Evolutionary conservation across 805 yeast genomes (phyloP).

Genomic region (Pichia sporocuriosa): DNA sequence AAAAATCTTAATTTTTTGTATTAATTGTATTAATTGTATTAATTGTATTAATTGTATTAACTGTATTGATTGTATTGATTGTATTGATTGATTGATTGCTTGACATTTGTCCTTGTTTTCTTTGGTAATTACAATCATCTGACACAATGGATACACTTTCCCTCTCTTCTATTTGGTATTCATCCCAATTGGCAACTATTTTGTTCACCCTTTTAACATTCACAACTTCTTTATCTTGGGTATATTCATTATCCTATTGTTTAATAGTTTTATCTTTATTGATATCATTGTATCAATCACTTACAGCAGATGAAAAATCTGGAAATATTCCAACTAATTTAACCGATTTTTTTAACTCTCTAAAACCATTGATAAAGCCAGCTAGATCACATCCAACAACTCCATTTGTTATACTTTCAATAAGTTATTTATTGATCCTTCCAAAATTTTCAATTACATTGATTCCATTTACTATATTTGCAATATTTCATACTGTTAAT

Average conservation of each 20-base stretch:
- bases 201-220: slow-evolving; percentile 30
- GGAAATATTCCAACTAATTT: slow-evolving; percentile 18
- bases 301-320: slow-evolving; percentile 27
- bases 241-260: slow-evolving; percentile 55
- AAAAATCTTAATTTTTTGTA: no score
- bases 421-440: slow-evolving; percentile 49
- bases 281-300: slow-evolving; percentile 62
- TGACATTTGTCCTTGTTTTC: no score
- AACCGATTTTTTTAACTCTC: background rate
- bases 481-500: slow-evolving; percentile 74
- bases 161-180: slow-evolving; percentile 47
- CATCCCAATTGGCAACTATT: slow-evolving; percentile 37
- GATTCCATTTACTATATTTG: slow-evolving; percentile 69
- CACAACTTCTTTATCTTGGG: slow-evolving; percentile 32
- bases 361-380: slow-evolving; percentile 10
- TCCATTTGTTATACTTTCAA: slow-evolving; percentile 59
- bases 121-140: no score
- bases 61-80: no score
- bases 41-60: no score
- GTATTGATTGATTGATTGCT: no score
- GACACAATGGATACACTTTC: background rate
- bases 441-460: slow-evolving; percentile 56
- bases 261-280: slow-evolving; percentile 72
- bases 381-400: slow-evolving; percentile 10
- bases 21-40: no score